A percentile compares a stretch with the other conserved stretches of the same genome.
Conservation (phyloP, 2,329 filamentous ascomycete genomes). For the Pseudogymnoascus destructans region DNA sequence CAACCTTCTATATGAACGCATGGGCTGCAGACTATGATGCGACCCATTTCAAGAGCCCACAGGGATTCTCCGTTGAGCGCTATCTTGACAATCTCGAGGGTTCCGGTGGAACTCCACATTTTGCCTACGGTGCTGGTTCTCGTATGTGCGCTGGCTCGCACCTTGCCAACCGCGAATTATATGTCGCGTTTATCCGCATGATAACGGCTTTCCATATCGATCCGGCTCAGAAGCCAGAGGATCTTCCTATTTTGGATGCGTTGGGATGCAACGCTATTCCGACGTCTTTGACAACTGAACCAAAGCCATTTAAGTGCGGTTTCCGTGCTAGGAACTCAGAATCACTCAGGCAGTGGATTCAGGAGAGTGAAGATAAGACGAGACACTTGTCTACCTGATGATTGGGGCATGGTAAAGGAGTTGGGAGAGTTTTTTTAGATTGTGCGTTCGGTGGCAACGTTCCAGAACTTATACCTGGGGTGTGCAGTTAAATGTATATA, state of each 20-base stretch:
- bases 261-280: slow-evolving; percentile 44
- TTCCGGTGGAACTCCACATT: slow-evolving; percentile 43
- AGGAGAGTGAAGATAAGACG: slow-evolving; percentile 25
- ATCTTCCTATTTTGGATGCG: slow-evolving; percentile 41
- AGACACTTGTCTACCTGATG: slow-evolving; percentile 9
- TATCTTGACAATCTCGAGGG: slow-evolving; percentile 43
- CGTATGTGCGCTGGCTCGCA: slow-evolving; percentile 52
- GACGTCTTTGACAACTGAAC: slow-evolving; percentile 46
- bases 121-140: slow-evolving; percentile 48
- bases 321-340: slow-evolving; percentile 36
- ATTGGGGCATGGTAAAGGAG: background rate
- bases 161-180: slow-evolving; percentile 50
- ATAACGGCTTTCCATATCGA: slow-evolving; percentile 45
- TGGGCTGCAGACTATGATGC: slow-evolving; percentile 64
- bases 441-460: background rate
- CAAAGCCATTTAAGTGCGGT: slow-evolving; percentile 48
- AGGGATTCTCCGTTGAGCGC: slow-evolving; percentile 55
- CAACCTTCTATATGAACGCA: slow-evolving; percentile 72
- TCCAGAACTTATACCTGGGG: background rate
- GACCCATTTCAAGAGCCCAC: slow-evolving; percentile 50
- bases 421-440: background rate
- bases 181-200: slow-evolving; percentile 44
- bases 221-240: slow-evolving; percentile 32
- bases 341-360: slow-evolving; percentile 39
- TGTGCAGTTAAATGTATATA: background rate